Evolutionary conservation across 2,329 filamentous ascomycete species (phyloP).

Genomic region (Cryphonectria naterciae): DNA sequence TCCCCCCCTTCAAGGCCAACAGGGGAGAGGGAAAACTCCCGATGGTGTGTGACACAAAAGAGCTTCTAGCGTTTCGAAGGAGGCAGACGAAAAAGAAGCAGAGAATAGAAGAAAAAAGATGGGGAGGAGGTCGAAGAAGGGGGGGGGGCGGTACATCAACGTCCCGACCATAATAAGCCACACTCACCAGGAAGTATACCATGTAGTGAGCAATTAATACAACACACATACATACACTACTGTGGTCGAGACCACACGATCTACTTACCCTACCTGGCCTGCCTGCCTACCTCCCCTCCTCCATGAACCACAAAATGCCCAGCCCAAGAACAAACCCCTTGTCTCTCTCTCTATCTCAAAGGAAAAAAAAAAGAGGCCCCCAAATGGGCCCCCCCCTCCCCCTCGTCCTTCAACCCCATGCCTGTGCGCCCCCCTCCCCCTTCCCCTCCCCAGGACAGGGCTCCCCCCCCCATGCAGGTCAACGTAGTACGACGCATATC

Average conservation of each 20-base stretch:
- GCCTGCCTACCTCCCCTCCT: not conserved
- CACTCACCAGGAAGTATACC: not conserved
- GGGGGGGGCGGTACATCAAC: not conserved
- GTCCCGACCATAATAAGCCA: not conserved
- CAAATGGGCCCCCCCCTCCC: not conserved
- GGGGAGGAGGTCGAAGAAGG: too few relatives aligned
- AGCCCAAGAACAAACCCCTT: not conserved
- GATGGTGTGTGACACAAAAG: conserved; percentile 29
- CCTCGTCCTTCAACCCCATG: not conserved
- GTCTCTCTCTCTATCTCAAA: not conserved
- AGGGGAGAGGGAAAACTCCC: conserved; percentile 21
- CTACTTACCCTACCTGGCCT: not conserved
- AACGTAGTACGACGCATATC: conserved; percentile 3
- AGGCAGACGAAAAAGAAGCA: not conserved
- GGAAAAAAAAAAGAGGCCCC: not conserved
- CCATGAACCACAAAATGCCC: too few relatives aligned
- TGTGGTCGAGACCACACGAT: not conserved
- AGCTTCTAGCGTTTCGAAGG: conserved; percentile 19
- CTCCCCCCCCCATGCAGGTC: conserved; percentile 23
- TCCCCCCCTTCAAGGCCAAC: not conserved
- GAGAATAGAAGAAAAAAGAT: not conserved
- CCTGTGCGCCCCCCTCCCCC: not conserved
- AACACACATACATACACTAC: not conserved
- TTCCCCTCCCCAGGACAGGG: not conserved
- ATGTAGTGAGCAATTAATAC: not conserved